Percentiles rank a stretch among this genome's conserved stretches.
phyloP scores from a whole-genome alignment of 2,329 filamentous ascomycete species.

The Sordariomycetes sp. region DNA sequence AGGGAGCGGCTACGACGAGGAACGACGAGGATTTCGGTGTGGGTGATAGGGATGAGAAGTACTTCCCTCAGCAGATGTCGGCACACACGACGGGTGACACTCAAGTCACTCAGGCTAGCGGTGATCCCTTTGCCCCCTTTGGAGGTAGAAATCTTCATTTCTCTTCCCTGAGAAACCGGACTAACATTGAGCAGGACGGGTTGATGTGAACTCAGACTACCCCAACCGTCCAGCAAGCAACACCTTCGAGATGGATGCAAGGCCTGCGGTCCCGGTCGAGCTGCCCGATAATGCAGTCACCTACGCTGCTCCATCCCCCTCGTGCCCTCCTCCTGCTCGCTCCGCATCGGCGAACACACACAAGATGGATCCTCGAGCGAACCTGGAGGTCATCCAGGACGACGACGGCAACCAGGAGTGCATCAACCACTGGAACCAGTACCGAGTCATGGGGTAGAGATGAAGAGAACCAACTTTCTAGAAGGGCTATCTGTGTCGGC shows the following conservation, averaged over 20 bases:
- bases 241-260: conserved; percentile 28
- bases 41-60: conserved; percentile 14
- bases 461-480: too few species aligned
- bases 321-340: too few species aligned
- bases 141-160: conserved; percentile 24
- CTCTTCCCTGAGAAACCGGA: too few species aligned
- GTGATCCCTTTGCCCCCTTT: conserved; percentile 33
- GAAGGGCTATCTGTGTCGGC: too few species aligned
- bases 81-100: conserved; percentile 13
- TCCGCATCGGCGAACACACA: too few species aligned
- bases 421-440: conserved; percentile 29
- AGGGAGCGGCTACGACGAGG: conserved; percentile 5
- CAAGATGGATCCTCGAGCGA: too few species aligned
- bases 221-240: conserved; percentile 14
- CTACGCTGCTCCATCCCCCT: too few species aligned
- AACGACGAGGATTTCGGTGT: conserved; percentile 7
- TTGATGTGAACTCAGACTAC: conserved; percentile 15
- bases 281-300: conserved; percentile 21
- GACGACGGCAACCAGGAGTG: conserved; percentile 18
- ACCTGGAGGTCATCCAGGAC: conserved; percentile 20
- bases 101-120: conserved; percentile 8
- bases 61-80: conserved; percentile 12
- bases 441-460: conserved; percentile 9
- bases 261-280: conserved; percentile 19
- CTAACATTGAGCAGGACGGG: conserved; percentile 17